A percentile compares a stretch with the other conserved stretches of the same genome.
Conservation (phyloP, 768 basidiomycete species). For the Phallus indusiatus region DNA sequence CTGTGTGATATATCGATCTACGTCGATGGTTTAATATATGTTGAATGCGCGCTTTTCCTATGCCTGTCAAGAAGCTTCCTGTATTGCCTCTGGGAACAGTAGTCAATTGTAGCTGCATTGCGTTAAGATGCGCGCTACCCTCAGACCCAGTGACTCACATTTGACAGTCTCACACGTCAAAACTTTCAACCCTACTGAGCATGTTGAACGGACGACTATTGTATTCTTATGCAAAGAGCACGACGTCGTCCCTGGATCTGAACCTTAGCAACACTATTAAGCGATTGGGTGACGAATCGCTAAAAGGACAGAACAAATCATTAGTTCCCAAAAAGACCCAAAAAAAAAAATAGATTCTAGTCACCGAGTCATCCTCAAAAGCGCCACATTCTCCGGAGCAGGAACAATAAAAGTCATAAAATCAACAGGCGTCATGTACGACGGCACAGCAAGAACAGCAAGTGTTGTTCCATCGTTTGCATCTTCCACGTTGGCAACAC, state of each 20-base stretch:
- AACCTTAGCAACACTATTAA: constrained; percentile 87
- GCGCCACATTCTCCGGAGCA: constrained; percentile 75
- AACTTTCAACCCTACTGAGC: constrained; percentile 32
- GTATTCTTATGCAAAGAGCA: constrained; percentile 80
- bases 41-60: no score
- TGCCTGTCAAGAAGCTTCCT: no score
- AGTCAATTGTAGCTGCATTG: no score
- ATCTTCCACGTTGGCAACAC: constrained; percentile 17
- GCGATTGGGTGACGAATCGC: constrained; percentile 79
- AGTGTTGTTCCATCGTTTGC: constrained; percentile 43
- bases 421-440: no score
- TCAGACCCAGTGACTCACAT: no score
- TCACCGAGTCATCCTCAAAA: constrained; percentile 82
- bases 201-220: constrained; percentile 90
- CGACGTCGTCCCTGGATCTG: constrained; percentile 54
- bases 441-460: constrained; percentile 84
- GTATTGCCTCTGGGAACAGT: no score
- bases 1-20: no score
- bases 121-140: no score
- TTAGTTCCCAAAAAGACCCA: no score
- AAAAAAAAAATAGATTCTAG: constrained; percentile 21
- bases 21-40: no score
- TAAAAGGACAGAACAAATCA: constrained; percentile 20
- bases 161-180: no score
- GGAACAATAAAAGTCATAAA: constrained; percentile 88